Base-by-base conservation (phyloP, 805 yeast genomes). In the Kluyveromyces wickerhamii region DNA sequence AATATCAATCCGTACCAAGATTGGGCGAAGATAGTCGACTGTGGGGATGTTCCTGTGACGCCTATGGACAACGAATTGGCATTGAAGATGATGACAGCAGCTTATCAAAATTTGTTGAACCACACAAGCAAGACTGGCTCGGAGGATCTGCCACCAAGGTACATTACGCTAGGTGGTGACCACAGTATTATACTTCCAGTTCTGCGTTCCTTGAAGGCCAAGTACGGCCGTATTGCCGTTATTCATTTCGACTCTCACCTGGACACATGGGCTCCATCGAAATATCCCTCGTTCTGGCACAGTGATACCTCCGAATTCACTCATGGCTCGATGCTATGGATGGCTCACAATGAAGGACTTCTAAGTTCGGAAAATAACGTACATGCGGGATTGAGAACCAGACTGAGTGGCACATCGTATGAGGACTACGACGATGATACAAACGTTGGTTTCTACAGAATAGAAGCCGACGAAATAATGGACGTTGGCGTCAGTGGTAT, bases 241-340 rank as follows among this genome's bases (percentile, higher is more conserved):
- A 72, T 84, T 37, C 94, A 84, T 57, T 81, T 84, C 46, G 94
- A 84, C 52, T 89, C 92, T 10, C 94, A 83, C 59, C 66, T 83
- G 44, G 94, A 84, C 54, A 83, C 94, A 4, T 72, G 87, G 89
- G 54, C 76, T 42, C 92, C 94, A 8, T 66, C 71, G 40, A 70
- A 76, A 52, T 82, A 81, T 50, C 81, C 84, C 16, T 62, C 75
- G 12, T 71, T 67, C 49, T 73, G 79, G 79, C 65, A 63, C 46
- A 63, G 74, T n/a, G 67, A 69, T 23, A 71, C 68, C 45, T 62
- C 71, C 27, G 74, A 77, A 32, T 70, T 79, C 56, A 84, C 82
- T 27, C 94, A 84, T 51, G 94, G 94, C 4, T 77, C 92, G 5
- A 81, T 84, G 88, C 65, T 84, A 24, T 83, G 92, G 92, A 70